Evolutionary conservation across 257 asterid genomes (phyloP), one percentile per base, ranked within the genome.

Genomic region (Ophiorrhiza pumila): DNA sequence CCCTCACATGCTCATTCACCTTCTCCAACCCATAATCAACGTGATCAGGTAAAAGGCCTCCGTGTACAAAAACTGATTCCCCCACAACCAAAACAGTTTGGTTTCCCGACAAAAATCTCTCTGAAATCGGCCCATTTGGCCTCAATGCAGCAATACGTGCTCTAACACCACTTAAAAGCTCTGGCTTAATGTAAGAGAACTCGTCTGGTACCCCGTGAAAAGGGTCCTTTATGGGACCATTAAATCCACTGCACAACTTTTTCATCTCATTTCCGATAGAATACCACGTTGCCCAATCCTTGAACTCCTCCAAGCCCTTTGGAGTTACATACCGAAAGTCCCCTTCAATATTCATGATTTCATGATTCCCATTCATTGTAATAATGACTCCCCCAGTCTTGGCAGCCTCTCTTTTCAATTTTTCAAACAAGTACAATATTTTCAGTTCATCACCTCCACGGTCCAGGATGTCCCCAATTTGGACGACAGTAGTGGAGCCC

Each of bases 391-490:
- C 98, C 1, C 94, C 95, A 2, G 71, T 75, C 64, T 57, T 84
- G 4, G 81, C 85, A 7, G 98, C 97, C 69, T 93, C 97, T 47
- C 97, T 72, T 80, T 83, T 86, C 84, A 94, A 65, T 45, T 88
- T 91, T 86, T 93, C 98, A 80, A 94, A 88, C 69, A 94, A 88
- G 76, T 88, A 94, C 62, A 94, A 75, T 74, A 94, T 42, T 73
- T 94, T 94, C 43, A 94, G 82, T 83, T 94, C 99, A 41, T 94
- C 96, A 0, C 96, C 95, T 35, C 99, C 99, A 10, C 99, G 95
- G 77, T 94, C 99, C 22, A 94, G 77, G 45, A 94, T 84, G 45
- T 94, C 99, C 0, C 99, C 99, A 8, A 94, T 87, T 77, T 94
- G 99, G 7, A 94, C 96, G 7, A 94, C 90, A 70, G 97, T 91